These are phyloP conservation scores for Verbena officinalis DNA, from an alignment of 257 asterid species.

Conservation along the genomic window DNA sequence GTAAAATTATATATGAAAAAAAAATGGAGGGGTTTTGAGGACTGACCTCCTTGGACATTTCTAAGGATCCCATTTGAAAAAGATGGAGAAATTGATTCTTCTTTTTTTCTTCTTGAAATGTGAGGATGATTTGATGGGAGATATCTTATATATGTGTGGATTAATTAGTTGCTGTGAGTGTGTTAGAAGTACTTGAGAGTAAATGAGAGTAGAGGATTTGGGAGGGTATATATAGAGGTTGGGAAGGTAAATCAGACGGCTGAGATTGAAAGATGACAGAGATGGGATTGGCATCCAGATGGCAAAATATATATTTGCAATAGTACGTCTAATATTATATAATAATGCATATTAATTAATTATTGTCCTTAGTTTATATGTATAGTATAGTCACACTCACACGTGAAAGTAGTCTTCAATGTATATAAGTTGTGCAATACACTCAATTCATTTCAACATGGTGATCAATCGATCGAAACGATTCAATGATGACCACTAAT, in stretches of 20 bases:
- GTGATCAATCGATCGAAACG: no score
- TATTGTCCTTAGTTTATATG: constrained; percentile 10
- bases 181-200: constrained; percentile 4
- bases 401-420: no score
- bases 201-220: constrained; percentile 21
- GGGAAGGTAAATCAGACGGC: constrained; percentile 24
- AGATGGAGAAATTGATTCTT: constrained; percentile 10
- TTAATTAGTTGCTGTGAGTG: neutral
- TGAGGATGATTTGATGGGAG: constrained; percentile 9
- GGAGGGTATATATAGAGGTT: constrained; percentile 37
- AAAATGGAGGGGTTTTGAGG: neutral
- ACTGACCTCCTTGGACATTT: constrained; percentile 56
- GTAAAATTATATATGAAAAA: neutral
- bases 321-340: no score
- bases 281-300: neutral
- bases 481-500: no score
- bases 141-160: neutral
- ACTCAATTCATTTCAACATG: no score
- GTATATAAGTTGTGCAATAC: no score
- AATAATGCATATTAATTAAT: constrained; percentile 11
- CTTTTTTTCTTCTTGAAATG: constrained; percentile 20
- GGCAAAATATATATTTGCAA: neutral
- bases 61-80: constrained; percentile 61
- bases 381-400: no score
- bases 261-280: constrained; percentile 21